Percentiles rank a stretch among this genome's conserved stretches.
phyloP scores from a whole-genome alignment of 176 grass and related monocot genomes.

The Oryza brachyantha region DNA sequence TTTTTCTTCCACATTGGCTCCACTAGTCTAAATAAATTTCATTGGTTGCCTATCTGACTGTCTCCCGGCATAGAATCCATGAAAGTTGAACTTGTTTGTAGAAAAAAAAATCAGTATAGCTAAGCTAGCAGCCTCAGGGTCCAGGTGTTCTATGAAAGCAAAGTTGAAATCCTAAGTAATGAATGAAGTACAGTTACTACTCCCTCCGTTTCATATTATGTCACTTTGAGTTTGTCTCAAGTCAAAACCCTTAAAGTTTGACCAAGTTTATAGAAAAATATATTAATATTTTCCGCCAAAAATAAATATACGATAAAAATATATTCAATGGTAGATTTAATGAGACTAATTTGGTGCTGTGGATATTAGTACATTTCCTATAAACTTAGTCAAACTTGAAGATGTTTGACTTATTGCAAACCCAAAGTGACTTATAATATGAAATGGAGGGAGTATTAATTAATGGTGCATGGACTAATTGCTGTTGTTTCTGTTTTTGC shows the following conservation, averaged over 20 bases:
- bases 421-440: too few species aligned
- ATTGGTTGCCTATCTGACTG: slow-evolving; percentile 16
- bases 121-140: background rate
- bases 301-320: too few species aligned
- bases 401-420: too few species aligned
- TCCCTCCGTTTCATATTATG: too few species aligned
- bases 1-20: background rate
- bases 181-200: background rate
- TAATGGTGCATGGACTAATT: background rate
- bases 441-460: background rate
- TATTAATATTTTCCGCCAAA: too few species aligned
- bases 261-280: too few species aligned
- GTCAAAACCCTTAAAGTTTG: too few species aligned
- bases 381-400: too few species aligned
- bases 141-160: background rate
- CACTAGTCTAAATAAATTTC: slow-evolving; percentile 19
- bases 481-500: background rate
- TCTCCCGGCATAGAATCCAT: slow-evolving; percentile 27
- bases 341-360: too few species aligned
- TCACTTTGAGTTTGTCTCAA: too few species aligned
- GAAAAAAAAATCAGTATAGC: background rate
- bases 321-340: too few species aligned
- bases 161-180: background rate
- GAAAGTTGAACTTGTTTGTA: background rate
- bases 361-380: too few species aligned